phyloP scores from a whole-genome alignment of 116 monocot species.

The Trichopus zeylanicus region DNA sequence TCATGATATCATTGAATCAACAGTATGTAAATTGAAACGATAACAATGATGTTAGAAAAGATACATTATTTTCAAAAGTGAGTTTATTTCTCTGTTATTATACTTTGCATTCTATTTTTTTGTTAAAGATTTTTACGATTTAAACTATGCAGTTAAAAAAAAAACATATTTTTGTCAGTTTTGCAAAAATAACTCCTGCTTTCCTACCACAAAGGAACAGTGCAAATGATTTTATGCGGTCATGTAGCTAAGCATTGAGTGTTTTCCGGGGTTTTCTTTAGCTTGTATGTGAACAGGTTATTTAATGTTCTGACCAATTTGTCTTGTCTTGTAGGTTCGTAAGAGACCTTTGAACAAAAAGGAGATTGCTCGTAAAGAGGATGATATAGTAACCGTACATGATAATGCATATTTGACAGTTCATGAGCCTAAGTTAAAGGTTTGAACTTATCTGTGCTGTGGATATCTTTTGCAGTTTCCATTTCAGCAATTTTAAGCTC shows the following conservation, averaged over 20 bases:
- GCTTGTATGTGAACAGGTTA: not conserved
- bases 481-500: not conserved
- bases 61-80: not conserved
- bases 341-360: constrained; percentile 96
- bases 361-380: constrained; percentile 90
- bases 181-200: no score
- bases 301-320: not conserved
- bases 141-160: not conserved
- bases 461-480: not conserved
- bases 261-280: not conserved
- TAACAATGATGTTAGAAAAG: not conserved
- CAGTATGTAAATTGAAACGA: not conserved
- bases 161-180: not conserved
- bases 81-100: not conserved
- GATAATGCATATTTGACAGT: constrained; percentile 66
- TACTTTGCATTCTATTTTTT: not conserved
- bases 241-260: not conserved
- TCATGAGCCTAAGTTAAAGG: constrained; percentile 95
- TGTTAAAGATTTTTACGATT: not conserved
- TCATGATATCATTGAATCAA: not conserved
- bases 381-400: constrained; percentile 84
- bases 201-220: no score
- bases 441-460: constrained; percentile 13
- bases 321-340: constrained; percentile 69
- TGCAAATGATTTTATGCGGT: no score